These are phyloP conservation scores for Kwoniella sp. DNA, from an alignment of 768 basidiomycete genomes.

Conservation along the genomic window DNA sequence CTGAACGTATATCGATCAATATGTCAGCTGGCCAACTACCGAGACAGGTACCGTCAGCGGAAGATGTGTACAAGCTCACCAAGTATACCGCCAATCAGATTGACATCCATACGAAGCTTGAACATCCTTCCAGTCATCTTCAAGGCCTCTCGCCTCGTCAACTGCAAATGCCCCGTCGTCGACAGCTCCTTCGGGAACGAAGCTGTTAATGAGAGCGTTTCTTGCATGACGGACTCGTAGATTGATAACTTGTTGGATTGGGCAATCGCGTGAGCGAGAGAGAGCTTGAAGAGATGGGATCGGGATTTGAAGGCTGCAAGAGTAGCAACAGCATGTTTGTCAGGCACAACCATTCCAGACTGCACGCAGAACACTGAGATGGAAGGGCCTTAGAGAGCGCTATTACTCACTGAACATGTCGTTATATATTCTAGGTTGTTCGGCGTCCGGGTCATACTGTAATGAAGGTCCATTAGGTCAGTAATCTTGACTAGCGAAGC, in stretches of 20 bases:
- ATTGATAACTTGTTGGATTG: constrained; percentile 89
- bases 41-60: not conserved
- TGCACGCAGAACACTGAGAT: not conserved
- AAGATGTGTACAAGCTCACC: constrained; percentile 37
- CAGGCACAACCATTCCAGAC: not conserved
- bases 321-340: not conserved
- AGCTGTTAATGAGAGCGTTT: constrained; percentile 76
- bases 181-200: constrained; percentile 85
- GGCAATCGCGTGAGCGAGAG: constrained; percentile 90
- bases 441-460: constrained; percentile 79
- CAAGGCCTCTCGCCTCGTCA: constrained; percentile 79
- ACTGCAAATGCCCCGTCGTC: constrained; percentile 69
- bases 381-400: not conserved
- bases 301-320: constrained; percentile 82
- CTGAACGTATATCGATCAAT: constrained; percentile 50
- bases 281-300: constrained; percentile 67
- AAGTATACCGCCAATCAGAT: constrained; percentile 86
- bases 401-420: constrained; percentile 83
- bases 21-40: not conserved
- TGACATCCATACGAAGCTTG: constrained; percentile 84
- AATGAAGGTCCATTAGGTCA: not conserved
- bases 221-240: constrained; percentile 77
- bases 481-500: too few relatives aligned
- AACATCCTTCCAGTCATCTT: constrained; percentile 83
- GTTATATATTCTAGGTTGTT: constrained; percentile 89